phyloP scores from a whole-genome alignment of 805 yeast species.

The Kazachstania kunashirensis region DNA sequence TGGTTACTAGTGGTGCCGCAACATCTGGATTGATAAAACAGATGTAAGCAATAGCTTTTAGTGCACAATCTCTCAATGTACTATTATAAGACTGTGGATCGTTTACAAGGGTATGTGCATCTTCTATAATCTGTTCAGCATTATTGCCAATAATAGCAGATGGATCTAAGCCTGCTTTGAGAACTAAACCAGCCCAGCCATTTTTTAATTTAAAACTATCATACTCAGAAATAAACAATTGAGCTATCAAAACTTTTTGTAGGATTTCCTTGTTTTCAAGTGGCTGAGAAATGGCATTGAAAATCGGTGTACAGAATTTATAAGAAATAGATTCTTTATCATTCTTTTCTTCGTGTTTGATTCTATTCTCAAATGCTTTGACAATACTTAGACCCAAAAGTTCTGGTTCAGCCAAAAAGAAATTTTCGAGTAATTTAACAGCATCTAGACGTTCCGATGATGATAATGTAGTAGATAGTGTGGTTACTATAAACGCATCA shows the following conservation, averaged over 20 bases:
- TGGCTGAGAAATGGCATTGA: constrained; percentile 32
- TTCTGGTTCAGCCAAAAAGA: constrained; percentile 31
- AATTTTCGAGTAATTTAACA: constrained; percentile 24
- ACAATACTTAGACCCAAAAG: constrained; percentile 38
- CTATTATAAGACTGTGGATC: constrained; percentile 13
- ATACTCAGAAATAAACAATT: constrained; percentile 40
- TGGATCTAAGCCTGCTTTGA: constrained; percentile 55
- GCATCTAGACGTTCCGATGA: constrained; percentile 32
- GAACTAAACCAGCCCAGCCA: constrained; percentile 74
- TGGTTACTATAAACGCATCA: constrained; percentile 39
- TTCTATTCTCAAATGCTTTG: constrained; percentile 32
- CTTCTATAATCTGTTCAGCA: constrained; percentile 17
- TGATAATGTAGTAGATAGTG: constrained; percentile 34
- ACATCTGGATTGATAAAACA: constrained; percentile 51
- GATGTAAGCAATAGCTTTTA: constrained; percentile 42
- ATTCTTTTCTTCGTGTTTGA: constrained; percentile 13
- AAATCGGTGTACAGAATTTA: constrained; percentile 30
- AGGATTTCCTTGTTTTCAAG: constrained; percentile 20
- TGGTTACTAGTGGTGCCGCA: constrained; percentile 42
- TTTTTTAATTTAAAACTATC: constrained; percentile 31
- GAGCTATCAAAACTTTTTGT: constrained; percentile 30
- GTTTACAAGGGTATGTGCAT: constrained; percentile 14
- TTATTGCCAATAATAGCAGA: constrained; percentile 39
- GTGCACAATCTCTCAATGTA: constrained; percentile 35
- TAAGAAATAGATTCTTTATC: constrained; percentile 19